These are phyloP conservation scores for Steccherinum ochraceum DNA, from an alignment of 768 basidiomycete genomes.

Conservation along the genomic window DNA sequence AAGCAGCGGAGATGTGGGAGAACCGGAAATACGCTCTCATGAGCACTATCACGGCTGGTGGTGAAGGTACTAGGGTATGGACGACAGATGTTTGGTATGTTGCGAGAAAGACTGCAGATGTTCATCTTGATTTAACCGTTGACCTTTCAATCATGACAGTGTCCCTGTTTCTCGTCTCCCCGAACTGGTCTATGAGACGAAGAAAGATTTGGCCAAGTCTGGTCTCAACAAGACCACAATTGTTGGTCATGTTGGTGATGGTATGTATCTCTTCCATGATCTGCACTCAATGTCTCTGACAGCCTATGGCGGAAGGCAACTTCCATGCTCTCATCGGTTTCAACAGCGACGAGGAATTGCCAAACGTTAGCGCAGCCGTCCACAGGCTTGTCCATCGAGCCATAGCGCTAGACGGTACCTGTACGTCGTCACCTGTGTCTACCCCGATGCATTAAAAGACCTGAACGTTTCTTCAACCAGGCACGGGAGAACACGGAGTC, in stretches of 20 bases:
- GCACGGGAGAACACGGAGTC: slow-evolving; percentile 40
- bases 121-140: not conserved
- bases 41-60: slow-evolving; percentile 23
- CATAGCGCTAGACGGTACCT: slow-evolving; percentile 30
- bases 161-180: slow-evolving; percentile 30
- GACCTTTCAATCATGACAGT: slow-evolving; percentile 6
- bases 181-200: slow-evolving; percentile 32
- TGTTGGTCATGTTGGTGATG: slow-evolving; percentile 39
- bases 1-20: slow-evolving; percentile 75
- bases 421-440: slow-evolving; percentile 18
- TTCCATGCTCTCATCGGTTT: slow-evolving; percentile 30
- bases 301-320: slow-evolving; percentile 21
- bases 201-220: slow-evolving; percentile 36
- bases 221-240: slow-evolving; percentile 35
- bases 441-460: no score
- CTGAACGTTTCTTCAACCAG: no score
- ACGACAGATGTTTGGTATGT: slow-evolving; percentile 87
- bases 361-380: slow-evolving; percentile 22
- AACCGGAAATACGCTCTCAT: slow-evolving; percentile 79
- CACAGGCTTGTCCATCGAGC: slow-evolving; percentile 29
- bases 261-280: slow-evolving; percentile 10
- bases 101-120: not conserved
- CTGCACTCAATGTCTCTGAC: not conserved
- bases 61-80: slow-evolving; percentile 56
- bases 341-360: slow-evolving; percentile 23